Percentiles rank a stretch among this genome's conserved stretches.
Conservation (phyloP, 305 asterid genomes). For the Fraxinus albicans region DNA sequence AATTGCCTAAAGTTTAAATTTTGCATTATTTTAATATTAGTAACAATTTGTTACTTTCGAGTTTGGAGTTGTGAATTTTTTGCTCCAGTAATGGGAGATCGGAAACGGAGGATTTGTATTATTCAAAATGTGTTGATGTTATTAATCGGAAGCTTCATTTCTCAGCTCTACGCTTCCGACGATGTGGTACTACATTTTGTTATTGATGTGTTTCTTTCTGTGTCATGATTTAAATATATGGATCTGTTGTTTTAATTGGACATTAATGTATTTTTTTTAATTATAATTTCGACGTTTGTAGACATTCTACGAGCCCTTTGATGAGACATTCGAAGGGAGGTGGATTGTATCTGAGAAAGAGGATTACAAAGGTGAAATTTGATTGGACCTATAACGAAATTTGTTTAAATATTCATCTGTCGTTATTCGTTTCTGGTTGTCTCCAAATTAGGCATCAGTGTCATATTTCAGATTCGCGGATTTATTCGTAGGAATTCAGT, state of each 20-base stretch:
- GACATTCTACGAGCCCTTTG: conserved; percentile 82
- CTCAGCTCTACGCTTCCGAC: conserved; percentile 67
- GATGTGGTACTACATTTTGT: conserved; percentile 49
- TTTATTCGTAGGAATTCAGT: not conserved
- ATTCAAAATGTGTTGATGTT: conserved; percentile 44
- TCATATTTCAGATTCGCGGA: not conserved
- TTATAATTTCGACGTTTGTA: conserved; percentile 28
- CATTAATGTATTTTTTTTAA: not conserved
- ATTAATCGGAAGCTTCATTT: conserved; percentile 52
- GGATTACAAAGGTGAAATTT: conserved; percentile 60
- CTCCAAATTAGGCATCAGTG: not conserved
- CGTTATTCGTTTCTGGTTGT: not conserved
- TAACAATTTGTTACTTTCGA: not conserved
- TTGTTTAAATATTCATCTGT: not conserved
- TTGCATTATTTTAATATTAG: not conserved
- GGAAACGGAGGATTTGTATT: conserved; percentile 47
- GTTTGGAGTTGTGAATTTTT: not conserved
- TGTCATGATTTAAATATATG: not conserved
- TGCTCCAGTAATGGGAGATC: conserved; percentile 39
- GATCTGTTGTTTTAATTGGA: conserved; percentile 21
- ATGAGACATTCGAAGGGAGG: conserved; percentile 69
- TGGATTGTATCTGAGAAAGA: conserved; percentile 74
- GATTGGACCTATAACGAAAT: conserved; percentile 11
- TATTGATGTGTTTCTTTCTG: not conserved
- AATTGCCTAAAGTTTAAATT: not conserved